Percentiles rank a stretch among this genome's conserved stretches.
Evolutionary conservation across 2,329 filamentous ascomycete genomes (phyloP).

Genomic region (Aureobasidium namibiae): DNA sequence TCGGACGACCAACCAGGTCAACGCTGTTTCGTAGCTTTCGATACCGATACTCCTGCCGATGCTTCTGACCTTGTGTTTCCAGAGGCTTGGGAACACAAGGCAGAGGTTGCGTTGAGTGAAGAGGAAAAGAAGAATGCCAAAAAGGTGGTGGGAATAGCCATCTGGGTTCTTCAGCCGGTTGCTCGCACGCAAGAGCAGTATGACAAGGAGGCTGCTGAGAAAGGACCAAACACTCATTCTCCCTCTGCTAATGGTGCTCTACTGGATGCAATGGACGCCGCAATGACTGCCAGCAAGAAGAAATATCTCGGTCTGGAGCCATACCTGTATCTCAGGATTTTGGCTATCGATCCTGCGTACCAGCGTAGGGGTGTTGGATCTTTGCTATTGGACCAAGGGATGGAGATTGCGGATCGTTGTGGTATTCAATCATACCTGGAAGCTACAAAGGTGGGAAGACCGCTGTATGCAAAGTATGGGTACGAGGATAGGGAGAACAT

Average conservation of each 20-base stretch:
- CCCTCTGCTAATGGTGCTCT: constrained; percentile 17
- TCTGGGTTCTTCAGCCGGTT: constrained; percentile 24
- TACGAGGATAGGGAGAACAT: constrained; percentile 22
- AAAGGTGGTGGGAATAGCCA: not conserved
- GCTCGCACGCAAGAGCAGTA: constrained; percentile 22
- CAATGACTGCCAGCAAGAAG: constrained; percentile 16
- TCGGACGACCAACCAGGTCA: constrained; percentile 6
- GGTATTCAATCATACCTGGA: constrained; percentile 33
- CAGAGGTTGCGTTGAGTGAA: not conserved
- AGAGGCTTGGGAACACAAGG: not conserved
- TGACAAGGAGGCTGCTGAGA: constrained; percentile 17
- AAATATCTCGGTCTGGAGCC: constrained; percentile 22
- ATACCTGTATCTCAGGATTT: constrained; percentile 21
- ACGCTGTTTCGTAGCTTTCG: not conserved
- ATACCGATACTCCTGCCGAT: constrained; percentile 1
- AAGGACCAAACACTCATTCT: constrained; percentile 9
- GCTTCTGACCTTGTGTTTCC: constrained; percentile 1
- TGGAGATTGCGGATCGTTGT: constrained; percentile 32
- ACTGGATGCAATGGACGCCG: constrained; percentile 18
- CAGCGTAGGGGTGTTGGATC: constrained; percentile 32
- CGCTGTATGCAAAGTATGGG: constrained; percentile 31
- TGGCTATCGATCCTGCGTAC: constrained; percentile 32
- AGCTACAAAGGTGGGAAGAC: constrained; percentile 28
- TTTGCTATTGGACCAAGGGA: constrained; percentile 31
- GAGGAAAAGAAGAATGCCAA: not conserved